These are phyloP conservation scores for Schwanniomyces yamadae DNA, from an alignment of 805 yeast species.

Conservation along the genomic window DNA sequence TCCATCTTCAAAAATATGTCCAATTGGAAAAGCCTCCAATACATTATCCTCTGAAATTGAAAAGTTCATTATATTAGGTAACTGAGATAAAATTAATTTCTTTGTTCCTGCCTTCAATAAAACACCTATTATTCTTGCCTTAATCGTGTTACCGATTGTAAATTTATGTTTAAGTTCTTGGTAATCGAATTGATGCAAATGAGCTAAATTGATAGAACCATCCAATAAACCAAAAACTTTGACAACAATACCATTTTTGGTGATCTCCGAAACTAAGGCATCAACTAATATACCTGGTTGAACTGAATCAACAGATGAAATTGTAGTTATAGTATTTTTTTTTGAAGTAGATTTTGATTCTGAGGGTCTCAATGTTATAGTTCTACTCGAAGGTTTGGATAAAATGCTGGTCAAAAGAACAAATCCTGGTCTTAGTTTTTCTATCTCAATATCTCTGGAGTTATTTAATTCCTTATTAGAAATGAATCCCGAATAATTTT, in stretches of 20 bases:
- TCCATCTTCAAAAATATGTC: slow-evolving; percentile 56
- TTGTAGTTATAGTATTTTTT: slow-evolving; percentile 48
- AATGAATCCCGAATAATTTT: slow-evolving; percentile 65
- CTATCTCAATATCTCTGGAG: slow-evolving; percentile 33
- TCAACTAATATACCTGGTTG: slow-evolving; percentile 84
- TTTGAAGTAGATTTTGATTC: slow-evolving; percentile 44
- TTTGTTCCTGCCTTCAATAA: slow-evolving; percentile 49
- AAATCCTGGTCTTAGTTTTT: slow-evolving; percentile 54
- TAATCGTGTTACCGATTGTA: slow-evolving; percentile 64
- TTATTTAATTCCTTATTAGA: slow-evolving; percentile 62
- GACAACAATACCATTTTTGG: slow-evolving; percentile 63
- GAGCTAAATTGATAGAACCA: slow-evolving; percentile 69
- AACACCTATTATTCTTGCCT: slow-evolving; percentile 69
- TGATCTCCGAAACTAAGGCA: slow-evolving; percentile 61
- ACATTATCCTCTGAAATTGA: slow-evolving; percentile 18
- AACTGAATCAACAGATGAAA: slow-evolving; percentile 74
- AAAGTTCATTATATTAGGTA: slow-evolving; percentile 53
- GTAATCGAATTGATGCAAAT: slow-evolving; percentile 49
- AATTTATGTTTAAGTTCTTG: slow-evolving; percentile 57
- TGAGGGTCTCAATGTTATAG: slow-evolving; percentile 54
- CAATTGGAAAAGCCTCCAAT: slow-evolving; percentile 71
- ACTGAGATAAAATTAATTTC: slow-evolving; percentile 61
- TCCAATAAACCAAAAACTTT: slow-evolving; percentile 73
- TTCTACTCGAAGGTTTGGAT: slow-evolving; percentile 47
- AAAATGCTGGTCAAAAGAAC: slow-evolving; percentile 62